Percentiles rank a stretch among this genome's conserved stretches.
Conservation (phyloP, 805 yeast species). For the Candida adriatica region DNA sequence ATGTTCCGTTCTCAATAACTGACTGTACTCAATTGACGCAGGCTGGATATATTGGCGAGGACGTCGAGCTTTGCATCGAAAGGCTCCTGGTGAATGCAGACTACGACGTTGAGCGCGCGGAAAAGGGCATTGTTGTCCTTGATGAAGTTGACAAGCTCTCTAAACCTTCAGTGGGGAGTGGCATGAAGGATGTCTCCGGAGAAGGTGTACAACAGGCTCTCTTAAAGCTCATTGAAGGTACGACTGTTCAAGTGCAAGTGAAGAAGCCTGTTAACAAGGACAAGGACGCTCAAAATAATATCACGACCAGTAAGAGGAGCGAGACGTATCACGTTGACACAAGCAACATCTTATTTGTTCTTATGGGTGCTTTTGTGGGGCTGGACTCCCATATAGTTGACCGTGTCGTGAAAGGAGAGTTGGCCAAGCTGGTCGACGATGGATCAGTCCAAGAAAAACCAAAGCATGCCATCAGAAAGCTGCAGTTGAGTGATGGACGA, state of each 20-base stretch:
- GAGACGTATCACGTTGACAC: conserved; percentile 47
- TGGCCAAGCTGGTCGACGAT: conserved; percentile 21
- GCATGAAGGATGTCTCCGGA: conserved; percentile 53
- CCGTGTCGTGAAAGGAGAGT: conserved; percentile 27
- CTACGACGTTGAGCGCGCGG: conserved; percentile 44
- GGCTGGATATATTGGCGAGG: conserved; percentile 62
- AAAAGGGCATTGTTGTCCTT: conserved; percentile 51
- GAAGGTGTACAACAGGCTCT: conserved; percentile 62
- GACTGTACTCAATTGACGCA: conserved; percentile 59
- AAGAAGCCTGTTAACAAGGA: conserved; percentile 33
- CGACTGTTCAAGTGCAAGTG: conserved; percentile 40
- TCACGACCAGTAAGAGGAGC: conserved; percentile 27
- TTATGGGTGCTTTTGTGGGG: conserved; percentile 61
- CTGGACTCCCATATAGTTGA: conserved; percentile 40
- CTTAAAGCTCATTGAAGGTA: conserved; percentile 51
- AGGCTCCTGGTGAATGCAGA: conserved; percentile 43
- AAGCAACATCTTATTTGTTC: conserved; percentile 45
- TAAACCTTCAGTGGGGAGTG: conserved; percentile 38
- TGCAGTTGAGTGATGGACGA: conserved; percentile 32
- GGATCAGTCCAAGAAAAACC: conserved; percentile 1
- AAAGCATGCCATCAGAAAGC: conserved; percentile 26
- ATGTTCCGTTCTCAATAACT: conserved; percentile 52
- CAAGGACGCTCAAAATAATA: conserved; percentile 25
- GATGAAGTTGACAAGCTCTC: conserved; percentile 57
- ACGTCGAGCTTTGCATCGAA: conserved; percentile 51